phyloP scores from a whole-genome alignment of 495 filamentous ascomycete species.

The Neurospora sp. region DNA sequence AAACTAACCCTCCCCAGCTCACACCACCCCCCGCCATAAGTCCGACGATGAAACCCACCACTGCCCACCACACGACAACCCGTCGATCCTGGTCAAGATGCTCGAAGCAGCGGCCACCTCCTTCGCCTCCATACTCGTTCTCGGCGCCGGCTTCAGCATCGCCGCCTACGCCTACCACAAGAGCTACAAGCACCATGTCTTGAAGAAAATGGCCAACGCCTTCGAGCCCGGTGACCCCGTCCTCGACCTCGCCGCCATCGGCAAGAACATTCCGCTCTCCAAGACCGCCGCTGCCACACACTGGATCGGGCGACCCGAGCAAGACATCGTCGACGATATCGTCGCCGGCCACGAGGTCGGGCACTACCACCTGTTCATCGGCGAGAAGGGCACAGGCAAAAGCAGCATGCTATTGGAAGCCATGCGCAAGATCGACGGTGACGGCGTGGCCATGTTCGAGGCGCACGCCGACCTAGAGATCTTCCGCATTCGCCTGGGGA shows the following conservation, averaged over 20 bases:
- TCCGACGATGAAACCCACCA: neutral
- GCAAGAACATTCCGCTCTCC: slow-evolving; percentile 39
- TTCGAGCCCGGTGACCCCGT: slow-evolving; percentile 89
- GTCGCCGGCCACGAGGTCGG: slow-evolving; percentile 58
- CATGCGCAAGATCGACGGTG: slow-evolving; percentile 82
- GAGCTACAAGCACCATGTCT: slow-evolving; percentile 82
- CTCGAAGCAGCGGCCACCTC: slow-evolving; percentile 79
- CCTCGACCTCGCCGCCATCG: slow-evolving; percentile 73
- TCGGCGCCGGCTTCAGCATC: slow-evolving; percentile 58
- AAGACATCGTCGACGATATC: slow-evolving; percentile 66
- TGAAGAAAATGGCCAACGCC: slow-evolving; percentile 88
- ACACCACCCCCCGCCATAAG: neutral
- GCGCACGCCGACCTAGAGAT: slow-evolving; percentile 93
- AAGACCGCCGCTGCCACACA: slow-evolving; percentile 50
- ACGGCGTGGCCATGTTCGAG: slow-evolving; percentile 85
- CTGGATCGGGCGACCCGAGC: slow-evolving; percentile 78
- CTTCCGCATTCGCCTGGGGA: slow-evolving; percentile 83
- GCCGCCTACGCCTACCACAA: slow-evolving; percentile 79
- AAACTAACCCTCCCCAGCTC: neutral
- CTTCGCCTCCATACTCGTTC: slow-evolving; percentile 69
- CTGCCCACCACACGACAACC: slow-evolving; percentile 18
- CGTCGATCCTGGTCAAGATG: slow-evolving; percentile 55
- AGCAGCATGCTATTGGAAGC: slow-evolving; percentile 90
- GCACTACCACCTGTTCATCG: slow-evolving; percentile 88
- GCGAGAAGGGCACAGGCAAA: slow-evolving; percentile 95